Evolutionary conservation across 2,329 filamentous ascomycete species (phyloP).

Genomic region (Bipolaris cookei): DNA sequence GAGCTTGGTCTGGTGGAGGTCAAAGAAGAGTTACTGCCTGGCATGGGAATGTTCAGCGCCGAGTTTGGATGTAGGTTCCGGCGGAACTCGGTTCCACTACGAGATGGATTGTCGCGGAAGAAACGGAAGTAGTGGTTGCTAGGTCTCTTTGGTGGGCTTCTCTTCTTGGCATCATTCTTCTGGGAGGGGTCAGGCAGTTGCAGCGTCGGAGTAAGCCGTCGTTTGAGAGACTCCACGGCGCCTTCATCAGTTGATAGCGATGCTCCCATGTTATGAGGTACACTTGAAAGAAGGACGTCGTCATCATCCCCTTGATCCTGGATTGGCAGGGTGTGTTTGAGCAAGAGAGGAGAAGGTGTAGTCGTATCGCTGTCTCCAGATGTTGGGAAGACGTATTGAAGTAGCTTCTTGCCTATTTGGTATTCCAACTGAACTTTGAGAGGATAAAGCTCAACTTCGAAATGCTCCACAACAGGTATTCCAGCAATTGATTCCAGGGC

Average conservation of each 20-base stretch:
- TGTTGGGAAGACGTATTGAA: slow-evolving; percentile 96
- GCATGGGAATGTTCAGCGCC: slow-evolving; percentile 21
- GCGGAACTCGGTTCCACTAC: slow-evolving; percentile 40
- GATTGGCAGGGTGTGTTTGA: slow-evolving; percentile 58
- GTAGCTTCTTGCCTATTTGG: slow-evolving; percentile 88
- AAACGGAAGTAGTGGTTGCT: slow-evolving; percentile 45
- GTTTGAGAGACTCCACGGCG: slow-evolving; percentile 76
- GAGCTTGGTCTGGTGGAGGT: slow-evolving; percentile 40
- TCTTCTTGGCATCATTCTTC: slow-evolving; percentile 41
- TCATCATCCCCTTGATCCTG: slow-evolving; percentile 55
- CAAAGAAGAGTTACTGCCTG: slow-evolving; percentile 13
- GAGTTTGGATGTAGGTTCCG: slow-evolving; percentile 41
- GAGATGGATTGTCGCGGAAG: slow-evolving; percentile 42
- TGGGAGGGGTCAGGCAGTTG: slow-evolving; percentile 57
- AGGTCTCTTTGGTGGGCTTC: slow-evolving; percentile 32
- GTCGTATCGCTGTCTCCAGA: slow-evolving; percentile 60
- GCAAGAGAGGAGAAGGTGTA: slow-evolving; percentile 67
- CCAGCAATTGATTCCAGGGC: slow-evolving; percentile 98
- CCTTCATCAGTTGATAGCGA: slow-evolving; percentile 50
- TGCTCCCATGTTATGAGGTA: slow-evolving; percentile 24
- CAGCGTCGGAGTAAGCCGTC: slow-evolving; percentile 82
- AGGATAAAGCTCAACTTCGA: slow-evolving; percentile 91
- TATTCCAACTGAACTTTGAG: slow-evolving; percentile 92
- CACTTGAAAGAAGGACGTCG: slow-evolving; percentile 32
- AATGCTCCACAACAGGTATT: slow-evolving; percentile 95